Evolutionary conservation across 192 early-diverging fungal genomes (phyloP).

Genomic region (Geranomyces variabilis): DNA sequence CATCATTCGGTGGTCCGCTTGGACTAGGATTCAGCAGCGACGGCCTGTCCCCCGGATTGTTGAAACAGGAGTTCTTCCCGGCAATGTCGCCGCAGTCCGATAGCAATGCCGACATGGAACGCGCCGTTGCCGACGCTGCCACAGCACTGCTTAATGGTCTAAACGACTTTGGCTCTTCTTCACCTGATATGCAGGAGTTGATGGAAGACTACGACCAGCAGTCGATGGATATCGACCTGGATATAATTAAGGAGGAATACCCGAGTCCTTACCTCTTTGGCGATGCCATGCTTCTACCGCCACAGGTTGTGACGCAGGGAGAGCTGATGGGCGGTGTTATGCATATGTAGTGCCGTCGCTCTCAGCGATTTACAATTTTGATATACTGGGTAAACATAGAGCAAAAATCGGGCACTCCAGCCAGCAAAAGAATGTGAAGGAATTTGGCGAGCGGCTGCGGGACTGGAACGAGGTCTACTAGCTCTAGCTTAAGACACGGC

Average conservation of each 20-base stretch:
- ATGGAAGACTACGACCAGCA: too few relatives aligned
- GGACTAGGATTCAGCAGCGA: too few relatives aligned
- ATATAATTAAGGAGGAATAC: not conserved
- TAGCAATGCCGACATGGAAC: not conserved
- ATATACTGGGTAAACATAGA: too few relatives aligned
- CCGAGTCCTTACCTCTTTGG: not conserved
- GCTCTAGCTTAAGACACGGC: too few relatives aligned
- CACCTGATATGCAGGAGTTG: too few relatives aligned
- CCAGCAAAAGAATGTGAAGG: too few relatives aligned
- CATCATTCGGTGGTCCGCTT: not conserved
- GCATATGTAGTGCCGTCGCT: conserved; percentile 10
- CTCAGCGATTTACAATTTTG: too few relatives aligned
- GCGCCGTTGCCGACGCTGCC: not conserved
- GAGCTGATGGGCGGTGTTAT: conserved; percentile 6
- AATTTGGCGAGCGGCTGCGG: too few relatives aligned
- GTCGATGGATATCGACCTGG: not conserved
- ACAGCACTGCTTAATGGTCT: not conserved
- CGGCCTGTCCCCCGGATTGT: too few relatives aligned
- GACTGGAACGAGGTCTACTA: too few relatives aligned
- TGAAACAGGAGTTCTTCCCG: too few relatives aligned
- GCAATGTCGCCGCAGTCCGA: not conserved
- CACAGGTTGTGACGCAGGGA: not conserved
- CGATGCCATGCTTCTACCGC: not conserved
- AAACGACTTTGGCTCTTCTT: not conserved
- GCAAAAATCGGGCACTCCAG: too few relatives aligned